Percentiles rank a stretch among this genome's conserved stretches.
Conservation (phyloP, 2,329 filamentous ascomycete species). For the Aspergillus transmontanensis region DNA sequence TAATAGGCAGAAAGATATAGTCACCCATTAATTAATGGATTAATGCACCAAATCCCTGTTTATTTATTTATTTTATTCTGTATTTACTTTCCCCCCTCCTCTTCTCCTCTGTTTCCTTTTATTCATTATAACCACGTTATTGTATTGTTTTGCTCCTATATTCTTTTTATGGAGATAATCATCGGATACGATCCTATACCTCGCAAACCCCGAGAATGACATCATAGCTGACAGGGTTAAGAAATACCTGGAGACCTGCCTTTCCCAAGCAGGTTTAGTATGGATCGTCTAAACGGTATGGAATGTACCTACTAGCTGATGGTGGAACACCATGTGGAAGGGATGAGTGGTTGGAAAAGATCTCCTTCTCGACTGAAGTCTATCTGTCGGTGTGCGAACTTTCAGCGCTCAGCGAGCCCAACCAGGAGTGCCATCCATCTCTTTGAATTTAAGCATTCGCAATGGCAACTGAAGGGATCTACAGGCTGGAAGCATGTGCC, state of each 20-base stretch:
- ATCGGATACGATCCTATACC: neutral
- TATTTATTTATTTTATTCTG: neutral
- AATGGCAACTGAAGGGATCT: constrained; percentile 13
- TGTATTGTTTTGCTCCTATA: neutral
- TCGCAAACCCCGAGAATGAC: neutral
- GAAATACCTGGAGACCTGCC: neutral
- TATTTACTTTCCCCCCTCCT: too few species aligned
- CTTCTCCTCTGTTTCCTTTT: neutral
- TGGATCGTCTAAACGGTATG: constrained; percentile 18
- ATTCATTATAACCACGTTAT: neutral
- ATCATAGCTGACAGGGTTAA: neutral
- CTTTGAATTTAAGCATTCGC: neutral
- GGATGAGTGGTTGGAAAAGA: constrained; percentile 10
- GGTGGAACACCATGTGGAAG: constrained; percentile 23
- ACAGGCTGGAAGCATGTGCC: constrained; percentile 10
- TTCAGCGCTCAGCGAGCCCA: neutral
- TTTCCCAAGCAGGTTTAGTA: neutral
- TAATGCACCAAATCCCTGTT: neutral
- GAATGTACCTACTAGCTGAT: constrained; percentile 11
- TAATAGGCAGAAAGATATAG: neutral
- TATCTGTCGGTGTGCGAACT: constrained; percentile 3
- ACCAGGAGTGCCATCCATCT: constrained; percentile 1
- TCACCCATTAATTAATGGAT: neutral
- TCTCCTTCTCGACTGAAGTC: constrained; percentile 10
- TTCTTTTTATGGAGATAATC: neutral